Evolutionary conservation across 148 eudicot species (phyloP), one percentile per base, ranked within the genome.

Genomic region (Camellia lanceoleosa): DNA sequence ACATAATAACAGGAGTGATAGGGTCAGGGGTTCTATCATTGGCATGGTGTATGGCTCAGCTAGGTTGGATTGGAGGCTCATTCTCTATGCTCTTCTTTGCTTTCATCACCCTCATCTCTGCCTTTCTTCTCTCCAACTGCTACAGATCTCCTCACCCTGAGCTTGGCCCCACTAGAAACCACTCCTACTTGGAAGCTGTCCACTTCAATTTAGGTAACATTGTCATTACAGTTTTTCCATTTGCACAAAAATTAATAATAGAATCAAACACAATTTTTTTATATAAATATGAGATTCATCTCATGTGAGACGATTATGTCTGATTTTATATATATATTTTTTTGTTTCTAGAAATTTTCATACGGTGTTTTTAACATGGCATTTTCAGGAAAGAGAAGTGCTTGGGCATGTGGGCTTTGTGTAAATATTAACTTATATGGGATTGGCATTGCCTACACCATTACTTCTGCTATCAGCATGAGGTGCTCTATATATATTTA

Each of bases 381-480:
- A 12, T 66, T 10, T 47, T 23, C 51, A 56, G 41, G 52, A 15
- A 23, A 55, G 65, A 55, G 1, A 13, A 9, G 47, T 66, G 80
- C 84, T 12, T 85, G 92, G 90, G 59, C 87, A 8, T 89, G 90
- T 82, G 91, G 87, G 16, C 46, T 88, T 73, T 80, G 85, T 81
- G 78, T 87, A n/a, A 80, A 87, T 68, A 69, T 85, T 78, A 81
- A 82, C 76, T 56, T 85, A 20, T 89, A 72, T 81, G 82, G 86
- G 11, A 61, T 80, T 47, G 85, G 80, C 23, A 79, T 89, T 76
- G 89, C 89, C 3, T 89, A 86, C 74, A 75, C 80, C 7, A 74
- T 82, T 56, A 76, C 87, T 43, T 71, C 85, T 52, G 73, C 87
- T 66, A 68, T 64, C n/a, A 79, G 87, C 61, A 51, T 85, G 78